Base-by-base conservation (phyloP, 768 basidiomycete genomes). In the Paxillus ammoniavirescens region DNA sequence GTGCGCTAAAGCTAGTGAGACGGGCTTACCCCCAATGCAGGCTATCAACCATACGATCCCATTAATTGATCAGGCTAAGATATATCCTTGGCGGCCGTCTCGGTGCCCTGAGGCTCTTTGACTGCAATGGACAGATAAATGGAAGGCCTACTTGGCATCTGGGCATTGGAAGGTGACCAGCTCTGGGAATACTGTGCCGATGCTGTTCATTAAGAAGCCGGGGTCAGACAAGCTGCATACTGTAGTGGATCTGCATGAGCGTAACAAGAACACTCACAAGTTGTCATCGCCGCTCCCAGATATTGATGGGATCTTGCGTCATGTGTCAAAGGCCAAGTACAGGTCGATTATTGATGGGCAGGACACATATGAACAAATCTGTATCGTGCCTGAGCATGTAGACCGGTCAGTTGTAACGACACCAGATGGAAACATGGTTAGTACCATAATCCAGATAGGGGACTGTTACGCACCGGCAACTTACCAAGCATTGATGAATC, bases 401-500 rank as follows among this genome's bases (percentile, higher is more conserved):
- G 42, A 53, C 0, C 68, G 72, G 0, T 72, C 69, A 0, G 68
- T 72, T 0, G 75, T 81, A 1, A 61, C 73, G 0, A 80, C 73
- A 0, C 61, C 68, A 0, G 61, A 64, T 33, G 76, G 78, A 0
- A 75, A 72, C 0, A 75, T 72, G 53, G 31, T 73, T 1, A 76
- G 75, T 21, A 21, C 21, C 1, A 3, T 21, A 3, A 21, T 21
- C 3, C 21, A 21, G 21, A 21, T 21, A 21, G 21, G 21, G 2
- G 47, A 48, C 18, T 48, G 47, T n/a, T 74, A 75, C 53, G 70
- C 71, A 8, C 74, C 76, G 9, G 67, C 77, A 2, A 59, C 67
- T 1, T 79, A 76, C 54, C 78, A 80, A 59, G 54, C 57, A 9
- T 72, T 76, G 52, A 76, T 80, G 55, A 69, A 75, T 35, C 70